Evolutionary conservation across 1,284 basidiomycete species (phyloP).

Genomic region (Ceratobasidium sp.): DNA sequence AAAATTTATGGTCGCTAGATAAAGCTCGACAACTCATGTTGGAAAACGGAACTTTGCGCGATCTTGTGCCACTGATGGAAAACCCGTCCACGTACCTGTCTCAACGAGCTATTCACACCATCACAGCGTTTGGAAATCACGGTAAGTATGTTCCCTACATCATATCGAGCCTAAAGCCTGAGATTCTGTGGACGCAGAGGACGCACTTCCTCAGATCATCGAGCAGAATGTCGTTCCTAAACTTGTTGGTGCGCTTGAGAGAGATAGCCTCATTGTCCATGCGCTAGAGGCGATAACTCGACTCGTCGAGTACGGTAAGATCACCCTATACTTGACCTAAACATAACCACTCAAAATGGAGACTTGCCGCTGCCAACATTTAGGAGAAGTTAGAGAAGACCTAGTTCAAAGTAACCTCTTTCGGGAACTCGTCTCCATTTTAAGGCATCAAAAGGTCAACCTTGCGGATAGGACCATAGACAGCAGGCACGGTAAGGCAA

Average conservation of each 20-base stretch:
- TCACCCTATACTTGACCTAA: no score
- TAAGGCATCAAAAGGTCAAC: no score
- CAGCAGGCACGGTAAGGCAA: no score
- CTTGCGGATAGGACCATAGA: no score
- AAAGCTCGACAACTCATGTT: background rate
- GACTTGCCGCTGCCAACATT: no score
- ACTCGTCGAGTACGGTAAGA: background rate
- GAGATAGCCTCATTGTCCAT: background rate
- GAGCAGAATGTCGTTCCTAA: background rate
- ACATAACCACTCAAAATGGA: no score
- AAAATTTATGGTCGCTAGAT: background rate
- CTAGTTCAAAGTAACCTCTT: no score
- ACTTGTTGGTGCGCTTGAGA: background rate
- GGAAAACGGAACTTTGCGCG: background rate
- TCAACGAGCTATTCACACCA: conserved; percentile 1
- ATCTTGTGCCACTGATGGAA: background rate
- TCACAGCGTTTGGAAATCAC: background rate
- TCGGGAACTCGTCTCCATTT: no score
- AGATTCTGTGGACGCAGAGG: no score
- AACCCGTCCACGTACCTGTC: background rate
- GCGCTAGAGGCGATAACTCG: background rate
- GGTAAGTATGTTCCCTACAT: background rate
- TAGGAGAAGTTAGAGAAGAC: no score
- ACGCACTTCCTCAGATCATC: background rate
- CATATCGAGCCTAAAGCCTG: no score